Evolutionary conservation across 306 rosid genomes (phyloP).

Genomic region (Carpinus fangiana): DNA sequence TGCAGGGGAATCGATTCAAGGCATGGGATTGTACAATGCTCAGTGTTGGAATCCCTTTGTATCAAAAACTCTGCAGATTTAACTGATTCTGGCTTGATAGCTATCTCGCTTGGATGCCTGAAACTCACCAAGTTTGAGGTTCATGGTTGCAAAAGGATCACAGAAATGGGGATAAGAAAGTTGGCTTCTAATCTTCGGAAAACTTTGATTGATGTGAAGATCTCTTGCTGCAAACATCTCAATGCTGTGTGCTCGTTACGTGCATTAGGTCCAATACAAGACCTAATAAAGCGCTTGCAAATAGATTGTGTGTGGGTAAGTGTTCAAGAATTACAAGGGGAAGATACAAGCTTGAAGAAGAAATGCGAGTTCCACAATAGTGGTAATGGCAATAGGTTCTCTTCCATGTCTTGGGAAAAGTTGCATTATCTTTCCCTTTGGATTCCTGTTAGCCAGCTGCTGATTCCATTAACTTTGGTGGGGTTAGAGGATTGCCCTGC

Average conservation of each 20-base stretch:
- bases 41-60: not conserved
- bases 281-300: slow-evolving; percentile 9
- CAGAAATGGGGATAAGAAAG: not conserved
- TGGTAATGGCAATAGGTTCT: not conserved
- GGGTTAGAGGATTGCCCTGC: slow-evolving; percentile 5
- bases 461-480: not conserved
- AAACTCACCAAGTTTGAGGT: slow-evolving; percentile 8
- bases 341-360: slow-evolving; percentile 1
- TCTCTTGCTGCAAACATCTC: slow-evolving; percentile 6
- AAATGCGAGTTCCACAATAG: not conserved
- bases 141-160: slow-evolving; percentile 6
- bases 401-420: not conserved
- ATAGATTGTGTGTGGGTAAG: slow-evolving; percentile 13
- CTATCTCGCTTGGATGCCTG: slow-evolving; percentile 6
- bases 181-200: not conserved
- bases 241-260: not conserved
- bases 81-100: slow-evolving; percentile 3
- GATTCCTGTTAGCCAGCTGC: not conserved
- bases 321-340: not conserved
- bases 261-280: slow-evolving; percentile 7
- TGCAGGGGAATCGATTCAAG: not conserved
- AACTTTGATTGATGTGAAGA: slow-evolving; percentile 12
- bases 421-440: slow-evolving; percentile 4
- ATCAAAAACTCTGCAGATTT: slow-evolving; percentile 1
- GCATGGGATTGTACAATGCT: not conserved